Evolutionary conservation across 768 basidiomycete species (phyloP).

Genomic region (Tubosaeta sp.): DNA sequence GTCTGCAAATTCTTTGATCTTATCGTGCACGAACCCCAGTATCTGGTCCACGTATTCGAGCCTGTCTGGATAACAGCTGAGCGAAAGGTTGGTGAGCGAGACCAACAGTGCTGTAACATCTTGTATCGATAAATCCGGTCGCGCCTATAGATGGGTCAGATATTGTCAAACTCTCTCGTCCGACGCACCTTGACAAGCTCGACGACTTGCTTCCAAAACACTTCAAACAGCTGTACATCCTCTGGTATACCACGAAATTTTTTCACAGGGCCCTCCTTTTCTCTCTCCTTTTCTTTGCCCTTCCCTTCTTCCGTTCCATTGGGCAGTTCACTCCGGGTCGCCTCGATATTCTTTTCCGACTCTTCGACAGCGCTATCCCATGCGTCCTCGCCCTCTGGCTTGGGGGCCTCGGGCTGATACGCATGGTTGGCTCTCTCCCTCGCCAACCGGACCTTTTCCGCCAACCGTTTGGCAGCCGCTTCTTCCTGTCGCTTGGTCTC

Average conservation of each 20-base stretch:
- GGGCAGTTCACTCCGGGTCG: neutral
- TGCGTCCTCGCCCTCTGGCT: slow-evolving; percentile 21
- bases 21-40: slow-evolving; percentile 80
- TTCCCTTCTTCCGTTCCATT: slow-evolving; percentile 29
- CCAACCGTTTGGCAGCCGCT: slow-evolving; percentile 82
- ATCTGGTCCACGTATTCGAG: slow-evolving; percentile 98
- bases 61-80: slow-evolving; percentile 96
- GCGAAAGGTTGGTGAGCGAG: slow-evolving; percentile 88
- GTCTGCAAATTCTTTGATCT: slow-evolving; percentile 79
- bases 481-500: slow-evolving; percentile 93
- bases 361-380: slow-evolving; percentile 23
- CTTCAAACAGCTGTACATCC: slow-evolving; percentile 93
- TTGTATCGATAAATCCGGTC: slow-evolving; percentile 95
- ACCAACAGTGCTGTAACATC: slow-evolving; percentile 96
- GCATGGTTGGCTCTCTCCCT: slow-evolving; percentile 57
- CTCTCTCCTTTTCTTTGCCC: slow-evolving; percentile 62
- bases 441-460: slow-evolving; percentile 77
- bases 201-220: slow-evolving; percentile 98
- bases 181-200: slow-evolving; percentile 86
- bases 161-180: neutral
- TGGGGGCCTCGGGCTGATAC: slow-evolving; percentile 30
- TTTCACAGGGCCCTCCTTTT: slow-evolving; percentile 55
- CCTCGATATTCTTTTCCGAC: slow-evolving; percentile 15
- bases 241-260: slow-evolving; percentile 97
- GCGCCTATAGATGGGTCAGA: slow-evolving; percentile 54